Evolutionary conservation across 139 green algal genomes (phyloP), one percentile per base, ranked within the genome.

Genomic region (Coelastrella sp.): DNA sequence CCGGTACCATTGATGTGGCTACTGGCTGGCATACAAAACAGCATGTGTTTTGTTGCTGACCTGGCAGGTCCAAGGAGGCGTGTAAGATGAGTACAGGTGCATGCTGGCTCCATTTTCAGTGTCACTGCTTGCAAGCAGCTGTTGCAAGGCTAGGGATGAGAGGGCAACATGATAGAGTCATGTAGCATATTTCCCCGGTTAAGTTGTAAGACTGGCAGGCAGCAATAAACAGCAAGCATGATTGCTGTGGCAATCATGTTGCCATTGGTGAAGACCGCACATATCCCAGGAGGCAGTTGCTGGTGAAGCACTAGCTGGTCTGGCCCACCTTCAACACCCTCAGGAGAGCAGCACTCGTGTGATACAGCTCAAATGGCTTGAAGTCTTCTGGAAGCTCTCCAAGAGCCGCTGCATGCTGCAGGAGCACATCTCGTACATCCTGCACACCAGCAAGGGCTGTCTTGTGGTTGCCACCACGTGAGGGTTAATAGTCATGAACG

Each of bases 361-460:
- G 19, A 23, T 56, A 60, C 85, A 90, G 73, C 16, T 90, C 56
- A 66, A 61, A 20, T 7, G 85, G 85, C 73, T 74, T 76, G 13
- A 90, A 84, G 14, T 83, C 85, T 7, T 47, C 22, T 22, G 71
- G 73, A 22, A 83, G 23, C 3, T 83, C 16, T 3, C 17, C 58
- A 14, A 85, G 13, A 3, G 32, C 85, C 47, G n/a, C 5, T 83
- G 58, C 23, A 75, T 90, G 85, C 59, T 83, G 73, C 59, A 75
- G 73, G 6, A 90, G 22, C 17, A 10, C 57, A 23, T 90, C 73
- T 14, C n/a, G 20, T 10, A 90, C 73, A 64, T 90, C 85, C 85
- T 90, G 73, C 47, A 60, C 11, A 58, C 65, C 61, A 71, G 61
- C 61, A 71, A 10, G 11, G 61, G 8, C 8, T 10, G 11, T 19